Percentiles rank a stretch among this genome's conserved stretches.
phyloP scores from a whole-genome alignment of 2,329 filamentous ascomycete species.

The Xylaria sp. region DNA sequence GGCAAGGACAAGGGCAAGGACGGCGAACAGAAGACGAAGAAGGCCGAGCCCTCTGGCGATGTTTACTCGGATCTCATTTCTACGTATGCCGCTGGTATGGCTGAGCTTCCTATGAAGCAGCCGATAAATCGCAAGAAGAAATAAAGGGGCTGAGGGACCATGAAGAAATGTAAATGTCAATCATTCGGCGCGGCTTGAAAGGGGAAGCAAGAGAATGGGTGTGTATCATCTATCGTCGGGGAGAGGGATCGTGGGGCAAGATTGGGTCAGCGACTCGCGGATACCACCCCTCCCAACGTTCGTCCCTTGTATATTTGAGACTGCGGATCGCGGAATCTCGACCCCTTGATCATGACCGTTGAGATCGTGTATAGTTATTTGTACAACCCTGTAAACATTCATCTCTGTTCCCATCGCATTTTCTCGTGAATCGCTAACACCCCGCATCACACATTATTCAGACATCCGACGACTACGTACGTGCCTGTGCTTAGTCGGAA shows the following conservation, averaged over 20 bases:
- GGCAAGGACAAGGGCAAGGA: background rate
- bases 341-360: background rate
- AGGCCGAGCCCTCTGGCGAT: conserved; percentile 27
- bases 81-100: conserved; percentile 36
- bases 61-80: conserved; percentile 48
- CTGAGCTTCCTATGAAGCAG: conserved; percentile 22
- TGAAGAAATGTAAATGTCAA: too few species aligned
- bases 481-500: conserved; percentile 43
- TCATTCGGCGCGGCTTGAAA: too few species aligned
- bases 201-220: background rate
- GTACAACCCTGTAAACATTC: conserved; percentile 31
- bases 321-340: background rate
- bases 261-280: background rate
- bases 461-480: conserved; percentile 1
- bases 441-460: conserved; percentile 2
- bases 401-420: conserved; percentile 2
- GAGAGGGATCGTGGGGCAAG: background rate
- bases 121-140: conserved; percentile 40
- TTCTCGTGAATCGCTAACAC: background rate
- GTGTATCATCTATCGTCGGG: background rate
- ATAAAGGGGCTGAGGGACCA: background rate
- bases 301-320: conserved; percentile 9
- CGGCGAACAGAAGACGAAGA: background rate
- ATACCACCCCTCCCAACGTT: background rate
- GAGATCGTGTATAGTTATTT: conserved; percentile 23